A percentile compares a stretch with the other conserved stretches of the same genome.
These are phyloP conservation scores for Fonsecaea multimorphosa DNA, from an alignment of 2,329 filamentous ascomycete genomes.

Conservation along the genomic window DNA sequence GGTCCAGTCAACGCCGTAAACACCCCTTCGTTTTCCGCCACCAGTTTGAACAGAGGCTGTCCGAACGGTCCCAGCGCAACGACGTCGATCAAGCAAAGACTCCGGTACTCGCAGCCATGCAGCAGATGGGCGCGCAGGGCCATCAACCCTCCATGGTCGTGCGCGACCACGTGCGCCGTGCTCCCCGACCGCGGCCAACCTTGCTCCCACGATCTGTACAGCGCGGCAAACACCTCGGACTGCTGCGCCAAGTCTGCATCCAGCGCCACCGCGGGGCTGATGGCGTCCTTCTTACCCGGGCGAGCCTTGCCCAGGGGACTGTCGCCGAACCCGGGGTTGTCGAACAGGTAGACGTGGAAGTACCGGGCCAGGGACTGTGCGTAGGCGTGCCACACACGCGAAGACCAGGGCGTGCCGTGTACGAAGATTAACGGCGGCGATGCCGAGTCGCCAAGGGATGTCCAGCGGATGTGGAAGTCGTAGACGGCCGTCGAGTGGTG, in stretches of 20 bases:
- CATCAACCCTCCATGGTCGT: slow-evolving; percentile 55
- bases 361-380: slow-evolving; percentile 46
- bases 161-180: slow-evolving; percentile 51
- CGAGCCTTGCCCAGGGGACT: slow-evolving; percentile 43
- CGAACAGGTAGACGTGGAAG: slow-evolving; percentile 53
- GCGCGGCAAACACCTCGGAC: slow-evolving; percentile 47
- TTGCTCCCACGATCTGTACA: slow-evolving; percentile 47
- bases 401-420: slow-evolving; percentile 58
- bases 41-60: slow-evolving; percentile 52
- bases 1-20: slow-evolving; percentile 44
- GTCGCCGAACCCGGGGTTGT: slow-evolving; percentile 54
- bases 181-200: slow-evolving; percentile 30
- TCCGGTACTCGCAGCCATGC: slow-evolving; percentile 47
- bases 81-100: slow-evolving; percentile 53
- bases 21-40: slow-evolving; percentile 45
- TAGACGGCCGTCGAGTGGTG: slow-evolving; percentile 42
- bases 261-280: slow-evolving; percentile 8
- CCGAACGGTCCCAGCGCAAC: slow-evolving; percentile 54
- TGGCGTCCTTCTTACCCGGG: slow-evolving; percentile 34
- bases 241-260: slow-evolving; percentile 50
- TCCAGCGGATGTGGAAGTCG: slow-evolving; percentile 44
- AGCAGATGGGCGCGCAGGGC: slow-evolving; percentile 49
- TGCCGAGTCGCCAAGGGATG: slow-evolving; percentile 43
- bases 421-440: slow-evolving; percentile 51
- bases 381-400: slow-evolving; percentile 48